These are phyloP conservation scores for Paratinospora sagittata DNA, from an alignment of 164 flowering plant species.

Conservation along the genomic window DNA sequence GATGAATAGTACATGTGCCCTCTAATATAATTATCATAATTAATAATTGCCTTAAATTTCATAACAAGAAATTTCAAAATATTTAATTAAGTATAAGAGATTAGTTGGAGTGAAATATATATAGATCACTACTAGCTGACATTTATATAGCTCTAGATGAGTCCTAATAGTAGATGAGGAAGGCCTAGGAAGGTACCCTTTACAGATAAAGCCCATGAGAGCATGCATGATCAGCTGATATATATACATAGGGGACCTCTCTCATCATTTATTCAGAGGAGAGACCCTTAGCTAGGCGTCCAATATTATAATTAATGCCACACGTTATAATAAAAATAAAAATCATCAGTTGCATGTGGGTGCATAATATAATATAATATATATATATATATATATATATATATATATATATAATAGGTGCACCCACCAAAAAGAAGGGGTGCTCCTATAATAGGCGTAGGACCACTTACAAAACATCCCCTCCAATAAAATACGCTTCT, in stretches of 20 bases:
- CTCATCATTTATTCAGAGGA: constrained; percentile 1
- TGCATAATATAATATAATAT: constrained; percentile 1
- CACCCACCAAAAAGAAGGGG: background rate
- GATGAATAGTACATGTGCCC: no score
- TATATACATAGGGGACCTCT: background rate
- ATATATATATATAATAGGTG: background rate
- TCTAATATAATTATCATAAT: no score
- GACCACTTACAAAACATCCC: background rate
- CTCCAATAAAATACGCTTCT: background rate
- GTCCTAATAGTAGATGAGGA: no score
- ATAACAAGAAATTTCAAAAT: no score
- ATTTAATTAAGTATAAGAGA: no score
- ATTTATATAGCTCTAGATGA: no score
- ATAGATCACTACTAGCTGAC: no score
- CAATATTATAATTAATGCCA: background rate
- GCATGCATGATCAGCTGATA: constrained; percentile 1
- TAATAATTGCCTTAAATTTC: no score
- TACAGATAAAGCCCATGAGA: no score
- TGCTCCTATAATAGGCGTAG: background rate
- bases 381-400: background rate
- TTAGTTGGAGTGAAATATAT: no score
- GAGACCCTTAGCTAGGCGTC: background rate
- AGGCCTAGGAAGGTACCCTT: no score
- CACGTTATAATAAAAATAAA: background rate
- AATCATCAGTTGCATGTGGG: constrained; percentile 1